Conservation (phyloP, 331 rosid genomes). For the Quercus phellos region DNA sequence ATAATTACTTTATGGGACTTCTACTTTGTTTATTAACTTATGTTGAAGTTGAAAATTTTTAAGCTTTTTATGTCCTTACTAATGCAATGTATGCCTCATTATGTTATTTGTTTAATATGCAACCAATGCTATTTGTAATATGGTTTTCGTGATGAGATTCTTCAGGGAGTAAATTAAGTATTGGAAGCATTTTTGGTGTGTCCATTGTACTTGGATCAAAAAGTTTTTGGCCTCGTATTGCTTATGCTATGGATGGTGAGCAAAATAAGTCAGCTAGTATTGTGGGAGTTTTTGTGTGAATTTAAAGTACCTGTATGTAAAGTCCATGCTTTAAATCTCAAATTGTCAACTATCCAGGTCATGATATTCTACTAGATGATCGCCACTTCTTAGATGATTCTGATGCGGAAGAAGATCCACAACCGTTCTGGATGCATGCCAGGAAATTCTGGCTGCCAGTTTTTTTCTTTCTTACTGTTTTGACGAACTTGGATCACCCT, state of each 20-base stretch:
- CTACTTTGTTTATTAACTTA: slow-evolving; percentile 1
- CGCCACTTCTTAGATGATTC: slow-evolving; percentile 20
- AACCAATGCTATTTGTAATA: neutral
- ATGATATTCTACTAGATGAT: slow-evolving; percentile 40
- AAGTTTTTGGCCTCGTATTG: slow-evolving; percentile 26
- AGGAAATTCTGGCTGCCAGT: slow-evolving; percentile 63
- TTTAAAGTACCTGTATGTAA: neutral
- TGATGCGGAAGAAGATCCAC: slow-evolving; percentile 30
- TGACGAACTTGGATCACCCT: slow-evolving; percentile 48
- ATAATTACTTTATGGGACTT: slow-evolving; percentile 2
- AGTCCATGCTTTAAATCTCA: slow-evolving; percentile 9
- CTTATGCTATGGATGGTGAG: slow-evolving; percentile 73
- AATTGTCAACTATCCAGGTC: slow-evolving; percentile 25
- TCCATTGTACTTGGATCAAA: slow-evolving; percentile 43
- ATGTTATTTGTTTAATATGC: neutral
- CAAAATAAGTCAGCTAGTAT: slow-evolving; percentile 17
- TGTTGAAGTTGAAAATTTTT: neutral
- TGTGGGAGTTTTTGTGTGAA: slow-evolving; percentile 15
- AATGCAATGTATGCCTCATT: neutral
- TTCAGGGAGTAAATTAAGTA: slow-evolving; percentile 39
- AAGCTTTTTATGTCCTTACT: neutral
- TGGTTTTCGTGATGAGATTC: neutral
- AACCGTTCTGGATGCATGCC: slow-evolving; percentile 37
- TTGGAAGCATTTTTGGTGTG: slow-evolving; percentile 44
- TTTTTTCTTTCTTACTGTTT: slow-evolving; percentile 43